A percentile compares a stretch with the other conserved stretches of the same genome.
These are phyloP conservation scores for Russula virescens DNA, from an alignment of 768 basidiomycete genomes.

Conservation along the genomic window DNA sequence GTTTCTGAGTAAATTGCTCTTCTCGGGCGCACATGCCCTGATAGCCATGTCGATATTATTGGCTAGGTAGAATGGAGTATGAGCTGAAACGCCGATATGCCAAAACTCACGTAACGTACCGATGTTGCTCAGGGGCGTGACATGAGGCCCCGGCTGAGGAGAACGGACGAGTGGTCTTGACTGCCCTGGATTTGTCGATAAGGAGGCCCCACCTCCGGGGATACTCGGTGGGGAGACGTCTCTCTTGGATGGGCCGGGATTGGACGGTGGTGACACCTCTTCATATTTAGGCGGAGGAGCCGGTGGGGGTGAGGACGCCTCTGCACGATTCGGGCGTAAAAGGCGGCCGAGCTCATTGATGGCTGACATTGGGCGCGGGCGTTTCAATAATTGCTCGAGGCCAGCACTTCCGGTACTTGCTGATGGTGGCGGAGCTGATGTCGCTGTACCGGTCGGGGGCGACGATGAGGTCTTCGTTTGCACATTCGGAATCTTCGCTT, in stretches of 20 bases:
- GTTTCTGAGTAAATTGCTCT: constrained; percentile 54
- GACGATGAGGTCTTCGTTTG: neutral
- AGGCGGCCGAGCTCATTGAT: constrained; percentile 14
- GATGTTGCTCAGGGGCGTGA: constrained; percentile 42
- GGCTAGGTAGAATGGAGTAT: constrained; percentile 8
- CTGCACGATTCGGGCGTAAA: constrained; percentile 9
- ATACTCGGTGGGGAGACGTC: neutral
- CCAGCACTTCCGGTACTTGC: neutral
- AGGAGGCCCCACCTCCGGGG: neutral
- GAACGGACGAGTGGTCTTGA: constrained; percentile 14
- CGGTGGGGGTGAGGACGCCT: neutral
- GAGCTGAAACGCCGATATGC: neutral
- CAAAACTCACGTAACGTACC: constrained; percentile 28
- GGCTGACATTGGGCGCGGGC: constrained; percentile 7
- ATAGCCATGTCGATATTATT: constrained; percentile 44
- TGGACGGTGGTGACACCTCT: neutral
- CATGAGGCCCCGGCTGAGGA: constrained; percentile 23
- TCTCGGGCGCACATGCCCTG: constrained; percentile 70
- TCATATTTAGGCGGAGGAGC: neutral
- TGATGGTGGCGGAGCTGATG: neutral
- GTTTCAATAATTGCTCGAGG: constrained; percentile 20
- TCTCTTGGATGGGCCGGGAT: neutral
- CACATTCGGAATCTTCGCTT: neutral
- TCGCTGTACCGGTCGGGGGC: neutral
- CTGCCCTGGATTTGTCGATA: constrained; percentile 9